These are phyloP conservation scores for Corymbia citriodora DNA, from an alignment of 441 rosid genomes.

Conservation along the genomic window DNA sequence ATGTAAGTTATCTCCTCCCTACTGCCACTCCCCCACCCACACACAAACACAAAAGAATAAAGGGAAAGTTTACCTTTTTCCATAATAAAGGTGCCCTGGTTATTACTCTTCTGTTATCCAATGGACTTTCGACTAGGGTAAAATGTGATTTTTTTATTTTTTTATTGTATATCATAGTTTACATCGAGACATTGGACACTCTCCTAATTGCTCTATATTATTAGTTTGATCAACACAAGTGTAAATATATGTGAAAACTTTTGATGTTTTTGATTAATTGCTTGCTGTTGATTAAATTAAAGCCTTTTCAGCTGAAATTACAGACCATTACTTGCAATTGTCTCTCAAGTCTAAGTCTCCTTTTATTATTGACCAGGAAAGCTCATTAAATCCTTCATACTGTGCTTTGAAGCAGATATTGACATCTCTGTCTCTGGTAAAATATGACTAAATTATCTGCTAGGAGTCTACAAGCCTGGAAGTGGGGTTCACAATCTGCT, in stretches of 20 bases:
- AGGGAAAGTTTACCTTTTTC: neutral
- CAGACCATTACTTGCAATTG: neutral
- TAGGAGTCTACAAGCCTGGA: neutral
- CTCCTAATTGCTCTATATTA: neutral
- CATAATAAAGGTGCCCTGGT: neutral
- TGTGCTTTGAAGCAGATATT: neutral
- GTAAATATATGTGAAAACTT: neutral
- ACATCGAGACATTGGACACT: neutral
- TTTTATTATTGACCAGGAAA: neutral
- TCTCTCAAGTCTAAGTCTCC: neutral
- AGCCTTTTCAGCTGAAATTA: neutral
- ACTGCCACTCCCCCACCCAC: neutral
- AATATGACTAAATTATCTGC: neutral
- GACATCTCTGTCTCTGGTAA: neutral
- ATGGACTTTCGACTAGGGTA: neutral
- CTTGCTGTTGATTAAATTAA: neutral
- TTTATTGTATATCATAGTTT: neutral
- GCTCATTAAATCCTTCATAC: neutral
- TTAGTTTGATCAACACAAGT: neutral
- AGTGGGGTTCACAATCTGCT: neutral
- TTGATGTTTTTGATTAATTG: neutral
- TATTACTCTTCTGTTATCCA: neutral
- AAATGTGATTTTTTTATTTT: neutral
- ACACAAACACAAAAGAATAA: neutral
- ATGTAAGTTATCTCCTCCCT: neutral